A percentile compares a stretch with the other conserved stretches of the same genome.
These are phyloP conservation scores for Aspergillus sp. DNA, from an alignment of 2,329 filamentous ascomycete species.

Conservation along the genomic window DNA sequence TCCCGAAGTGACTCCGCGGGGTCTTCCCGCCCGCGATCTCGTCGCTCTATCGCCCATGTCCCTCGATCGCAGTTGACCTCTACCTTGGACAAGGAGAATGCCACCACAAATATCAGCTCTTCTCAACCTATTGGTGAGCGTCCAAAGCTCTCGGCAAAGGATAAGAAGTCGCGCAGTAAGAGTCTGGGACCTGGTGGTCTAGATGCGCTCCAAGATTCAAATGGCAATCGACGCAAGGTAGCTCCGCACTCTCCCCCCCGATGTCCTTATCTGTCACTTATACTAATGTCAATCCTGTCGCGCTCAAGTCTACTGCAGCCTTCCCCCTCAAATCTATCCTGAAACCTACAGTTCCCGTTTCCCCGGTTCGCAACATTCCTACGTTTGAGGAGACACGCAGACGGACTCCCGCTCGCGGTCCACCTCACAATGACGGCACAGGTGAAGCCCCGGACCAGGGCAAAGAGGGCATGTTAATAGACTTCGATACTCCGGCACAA, in stretches of 20 bases:
- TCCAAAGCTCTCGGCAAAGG: conserved; percentile 43
- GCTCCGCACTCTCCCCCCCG: conserved; percentile 26
- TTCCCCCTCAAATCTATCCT: conserved; percentile 68
- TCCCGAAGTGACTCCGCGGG: conserved; percentile 38
- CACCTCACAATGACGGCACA: conserved; percentile 24
- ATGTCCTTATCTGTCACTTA: conserved; percentile 2
- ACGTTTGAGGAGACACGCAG: conserved; percentile 56
- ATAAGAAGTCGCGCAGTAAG: conserved; percentile 82
- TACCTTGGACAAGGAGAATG: conserved; percentile 74
- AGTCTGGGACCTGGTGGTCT: conserved; percentile 91
- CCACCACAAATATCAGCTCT: conserved; percentile 65
- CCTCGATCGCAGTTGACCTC: conserved; percentile 50
- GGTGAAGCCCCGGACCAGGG: conserved; percentile 23
- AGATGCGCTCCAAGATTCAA: conserved; percentile 74
- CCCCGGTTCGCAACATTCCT: conserved; percentile 67
- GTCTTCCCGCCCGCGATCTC: conserved; percentile 47
- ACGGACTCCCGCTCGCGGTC: conserved; percentile 41
- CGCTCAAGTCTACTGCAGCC: conserved; percentile 42
- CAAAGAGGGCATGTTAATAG: conserved; percentile 43
- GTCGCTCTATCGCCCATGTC: conserved; percentile 72
- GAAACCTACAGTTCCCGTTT: conserved; percentile 71
- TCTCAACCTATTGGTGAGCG: conserved; percentile 29
- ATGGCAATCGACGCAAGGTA: conserved; percentile 80
- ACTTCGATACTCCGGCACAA: conserved; percentile 45
- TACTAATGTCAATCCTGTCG: conserved; percentile 10